Percentiles rank a stretch among this genome's conserved stretches.
phyloP scores from a whole-genome alignment of 1,284 basidiomycete species.

The Thecaphora frezii region DNA sequence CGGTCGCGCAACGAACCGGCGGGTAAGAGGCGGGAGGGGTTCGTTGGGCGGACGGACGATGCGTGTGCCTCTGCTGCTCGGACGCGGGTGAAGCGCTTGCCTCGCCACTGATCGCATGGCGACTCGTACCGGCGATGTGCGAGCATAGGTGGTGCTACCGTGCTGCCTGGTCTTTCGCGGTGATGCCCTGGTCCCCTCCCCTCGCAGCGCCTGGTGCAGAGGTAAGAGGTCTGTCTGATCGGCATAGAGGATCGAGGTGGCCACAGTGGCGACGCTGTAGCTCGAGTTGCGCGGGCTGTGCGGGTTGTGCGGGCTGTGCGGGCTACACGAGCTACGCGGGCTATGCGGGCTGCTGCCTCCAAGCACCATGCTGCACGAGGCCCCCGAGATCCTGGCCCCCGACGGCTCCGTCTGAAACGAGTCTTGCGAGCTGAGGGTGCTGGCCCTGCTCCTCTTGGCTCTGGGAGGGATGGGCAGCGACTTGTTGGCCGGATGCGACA shows the following conservation, averaged over 20 bases:
- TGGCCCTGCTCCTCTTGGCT: conserved; percentile 19
- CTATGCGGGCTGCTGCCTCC: conserved; percentile 8
- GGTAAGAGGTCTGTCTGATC: conserved; percentile 13
- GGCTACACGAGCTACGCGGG: conserved; percentile 5
- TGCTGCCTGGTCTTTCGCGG: too few relatives aligned
- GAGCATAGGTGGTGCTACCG: too few relatives aligned
- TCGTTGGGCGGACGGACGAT: too few relatives aligned
- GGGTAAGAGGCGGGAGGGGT: too few relatives aligned
- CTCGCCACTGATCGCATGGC: too few relatives aligned
- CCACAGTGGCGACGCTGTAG: conserved; percentile 22
- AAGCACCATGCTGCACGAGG: conserved; percentile 18
- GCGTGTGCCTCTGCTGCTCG: too few relatives aligned
- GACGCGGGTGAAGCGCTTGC: too few relatives aligned
- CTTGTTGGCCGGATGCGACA: conserved; percentile 7
- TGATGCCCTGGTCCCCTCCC: too few relatives aligned
- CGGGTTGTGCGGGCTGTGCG: conserved; percentile 8
- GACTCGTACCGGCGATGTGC: too few relatives aligned
- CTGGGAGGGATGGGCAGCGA: conserved; percentile 34
- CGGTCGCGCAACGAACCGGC: too few relatives aligned
- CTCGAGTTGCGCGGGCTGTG: conserved; percentile 2
- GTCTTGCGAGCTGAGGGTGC: conserved; percentile 33
- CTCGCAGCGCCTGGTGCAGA: conserved; percentile 12
- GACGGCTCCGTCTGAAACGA: conserved; percentile 20
- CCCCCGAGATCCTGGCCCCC: conserved; percentile 20
- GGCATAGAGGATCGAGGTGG: conserved; percentile 25